A percentile compares a stretch with the other conserved stretches of the same genome.
Evolutionary conservation across 2,329 filamentous ascomycete species (phyloP).

Genomic region (Thielaviopsis musarum): DNA sequence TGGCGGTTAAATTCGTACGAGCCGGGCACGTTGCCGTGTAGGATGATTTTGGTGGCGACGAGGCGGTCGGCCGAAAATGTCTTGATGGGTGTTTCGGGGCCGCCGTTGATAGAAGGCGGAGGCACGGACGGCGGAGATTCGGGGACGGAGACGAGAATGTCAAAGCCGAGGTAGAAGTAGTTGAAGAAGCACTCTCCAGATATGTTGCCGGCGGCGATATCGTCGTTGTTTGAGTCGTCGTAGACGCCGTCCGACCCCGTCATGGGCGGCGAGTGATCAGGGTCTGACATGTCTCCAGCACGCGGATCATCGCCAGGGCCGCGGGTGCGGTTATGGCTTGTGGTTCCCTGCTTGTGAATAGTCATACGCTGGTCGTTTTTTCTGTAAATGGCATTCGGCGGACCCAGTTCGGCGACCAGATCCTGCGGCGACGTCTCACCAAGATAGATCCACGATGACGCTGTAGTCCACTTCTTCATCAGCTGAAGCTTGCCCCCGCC

Average conservation of each 20-base stretch:
- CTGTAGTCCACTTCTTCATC: conserved; percentile 50
- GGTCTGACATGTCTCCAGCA: conserved; percentile 47
- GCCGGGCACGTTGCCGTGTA: conserved; percentile 88
- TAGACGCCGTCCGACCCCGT: conserved; percentile 52
- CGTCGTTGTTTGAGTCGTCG: conserved; percentile 40
- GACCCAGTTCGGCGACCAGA: conserved; percentile 74
- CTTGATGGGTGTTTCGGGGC: conserved; percentile 17
- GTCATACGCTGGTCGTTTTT: conserved; percentile 81
- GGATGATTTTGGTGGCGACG: conserved; percentile 77
- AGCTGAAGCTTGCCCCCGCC: conserved; percentile 68
- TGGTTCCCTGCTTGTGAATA: conserved; percentile 53
- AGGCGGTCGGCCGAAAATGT: conserved; percentile 42
- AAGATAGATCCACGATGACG: conserved; percentile 53
- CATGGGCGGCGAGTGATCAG: conserved; percentile 58
- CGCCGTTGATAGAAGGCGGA: conserved; percentile 24
- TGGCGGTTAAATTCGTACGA: conserved; percentile 96
- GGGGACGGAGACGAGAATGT: conserved; percentile 74
- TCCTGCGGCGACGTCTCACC: conserved; percentile 87
- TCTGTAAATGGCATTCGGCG: conserved; percentile 84
- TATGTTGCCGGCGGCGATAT: conserved; percentile 34
- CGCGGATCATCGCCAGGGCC: conserved; percentile 23
- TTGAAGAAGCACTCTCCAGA: conserved; percentile 83
- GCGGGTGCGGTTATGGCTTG: conserved; percentile 30
- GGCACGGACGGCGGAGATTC: conserved; percentile 46
- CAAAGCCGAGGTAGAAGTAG: conserved; percentile 91